phyloP scores from a whole-genome alignment of 805 yeast species.

The Sporopachydermia lactativora region DNA sequence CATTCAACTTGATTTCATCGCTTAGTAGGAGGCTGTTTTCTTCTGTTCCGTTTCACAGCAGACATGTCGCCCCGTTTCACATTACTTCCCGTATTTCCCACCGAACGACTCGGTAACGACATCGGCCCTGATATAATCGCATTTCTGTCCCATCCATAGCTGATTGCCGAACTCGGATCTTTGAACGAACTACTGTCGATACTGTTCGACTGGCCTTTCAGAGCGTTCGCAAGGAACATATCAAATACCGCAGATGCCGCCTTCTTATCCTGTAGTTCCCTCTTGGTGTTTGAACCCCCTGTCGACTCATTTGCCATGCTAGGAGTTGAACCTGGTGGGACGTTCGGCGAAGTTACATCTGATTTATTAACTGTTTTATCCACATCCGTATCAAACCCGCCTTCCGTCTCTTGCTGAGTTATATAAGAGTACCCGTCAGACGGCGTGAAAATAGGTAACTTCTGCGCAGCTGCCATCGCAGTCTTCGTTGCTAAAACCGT shows the following conservation, averaged over 20 bases:
- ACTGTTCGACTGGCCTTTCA: neutral
- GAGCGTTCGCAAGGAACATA: neutral
- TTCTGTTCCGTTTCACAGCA: too few relatives aligned
- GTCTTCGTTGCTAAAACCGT: slow-evolving; percentile 29
- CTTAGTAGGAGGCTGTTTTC: neutral
- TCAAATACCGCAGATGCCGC: neutral
- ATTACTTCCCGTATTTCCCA: too few relatives aligned
- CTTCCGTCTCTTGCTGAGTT: slow-evolving; percentile 2
- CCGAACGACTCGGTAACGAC: neutral
- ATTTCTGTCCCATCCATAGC: neutral
- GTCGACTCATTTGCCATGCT: neutral
- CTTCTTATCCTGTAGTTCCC: neutral
- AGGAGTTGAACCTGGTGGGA: neutral
- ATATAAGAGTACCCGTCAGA: slow-evolving; percentile 43
- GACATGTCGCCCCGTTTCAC: too few relatives aligned
- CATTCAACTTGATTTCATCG: neutral
- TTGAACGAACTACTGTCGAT: neutral
- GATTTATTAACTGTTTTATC: neutral
- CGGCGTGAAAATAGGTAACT: slow-evolving; percentile 41
- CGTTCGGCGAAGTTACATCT: neutral
- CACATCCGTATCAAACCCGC: neutral
- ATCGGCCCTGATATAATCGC: neutral
- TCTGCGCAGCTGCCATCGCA: slow-evolving; percentile 32
- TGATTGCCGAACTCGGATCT: neutral
- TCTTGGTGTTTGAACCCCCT: neutral